These are phyloP conservation scores for Castanea sativa DNA, from an alignment of 306 rosid genomes.

Conservation along the genomic window DNA sequence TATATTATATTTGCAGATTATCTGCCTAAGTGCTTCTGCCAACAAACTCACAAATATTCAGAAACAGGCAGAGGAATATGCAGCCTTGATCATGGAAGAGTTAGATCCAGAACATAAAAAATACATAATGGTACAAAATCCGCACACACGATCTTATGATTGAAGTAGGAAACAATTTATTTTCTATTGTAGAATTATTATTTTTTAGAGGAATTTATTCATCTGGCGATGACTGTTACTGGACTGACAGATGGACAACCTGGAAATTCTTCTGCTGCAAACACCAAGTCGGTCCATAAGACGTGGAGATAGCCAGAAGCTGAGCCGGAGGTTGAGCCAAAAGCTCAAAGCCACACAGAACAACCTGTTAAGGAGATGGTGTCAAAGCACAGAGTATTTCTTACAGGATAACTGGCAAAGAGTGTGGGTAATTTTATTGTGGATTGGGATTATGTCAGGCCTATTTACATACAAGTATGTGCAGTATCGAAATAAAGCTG, in stretches of 20 bases:
- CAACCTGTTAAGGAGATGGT: constrained; percentile 37
- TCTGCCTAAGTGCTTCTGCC: constrained; percentile 62
- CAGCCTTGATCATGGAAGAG: constrained; percentile 77
- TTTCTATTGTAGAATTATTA: constrained; percentile 11
- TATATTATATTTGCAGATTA: constrained; percentile 42
- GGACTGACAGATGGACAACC: constrained; percentile 40
- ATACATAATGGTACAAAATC: constrained; percentile 54
- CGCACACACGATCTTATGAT: background rate
- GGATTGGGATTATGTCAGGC: constrained; percentile 49
- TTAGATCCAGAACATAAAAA: constrained; percentile 59
- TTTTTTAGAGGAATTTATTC: constrained; percentile 12
- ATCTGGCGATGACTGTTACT: constrained; percentile 12
- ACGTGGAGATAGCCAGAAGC: constrained; percentile 40
- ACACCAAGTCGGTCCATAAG: constrained; percentile 41
- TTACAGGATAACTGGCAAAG: constrained; percentile 64
- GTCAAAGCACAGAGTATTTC: constrained; percentile 35
- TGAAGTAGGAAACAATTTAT: background rate
- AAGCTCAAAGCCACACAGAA: constrained; percentile 36
- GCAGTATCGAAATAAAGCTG: constrained; percentile 40
- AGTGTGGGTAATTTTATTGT: constrained; percentile 47
- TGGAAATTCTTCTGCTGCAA: constrained; percentile 55
- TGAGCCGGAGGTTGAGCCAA: constrained; percentile 55
- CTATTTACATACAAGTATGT: constrained; percentile 46
- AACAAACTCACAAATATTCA: constrained; percentile 62
- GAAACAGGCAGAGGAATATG: constrained; percentile 66